Evolutionary conservation across 139 green algal genomes (phyloP), one percentile per base, ranked within the genome.

Genomic region (Micractinium sp.): DNA sequence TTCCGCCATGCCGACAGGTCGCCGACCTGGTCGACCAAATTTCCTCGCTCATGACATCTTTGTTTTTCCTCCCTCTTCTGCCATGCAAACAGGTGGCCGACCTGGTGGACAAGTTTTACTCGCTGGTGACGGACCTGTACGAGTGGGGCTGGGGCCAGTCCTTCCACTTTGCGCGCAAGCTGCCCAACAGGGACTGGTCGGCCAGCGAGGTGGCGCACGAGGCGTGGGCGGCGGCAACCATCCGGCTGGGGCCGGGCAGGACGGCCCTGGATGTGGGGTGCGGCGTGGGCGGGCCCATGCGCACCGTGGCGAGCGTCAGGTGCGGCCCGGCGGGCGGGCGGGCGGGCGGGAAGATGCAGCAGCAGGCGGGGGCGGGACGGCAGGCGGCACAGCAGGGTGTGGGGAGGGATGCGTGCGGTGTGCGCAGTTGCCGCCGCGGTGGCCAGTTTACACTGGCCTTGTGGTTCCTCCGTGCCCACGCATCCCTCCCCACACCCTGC

Each of bases 101-200:
- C 67, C 67, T 93, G 31, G 91, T 93, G 35, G 91, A 93, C 86
- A 93, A 91, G 69, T 93, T 93, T 56, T 93, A 93, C 88, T 91
- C 88, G 27, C 67, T 93, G 38, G 90, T 98, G 41, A 98, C 97
- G 18, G 98, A 99, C 92, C 97, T 99, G 81, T 99, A 99, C 92
- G 98, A 99, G 89, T 99, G 97, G 95, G 98, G 98, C 33, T 99
- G 98, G 98, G 97, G 98, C 56, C 94, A 98, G 91, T 96, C 89
- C 87, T 99, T 99, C 94, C 98, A 99, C 93, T 99, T 99, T 92
- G 97, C 96, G 0, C 97, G 97, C 67, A 93, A 94, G 88, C 94
- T 99, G 47, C 96, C 96, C 12, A 93, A 95, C 76, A 96, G 97
- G 90, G 88, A 91, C 89, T 94, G 92, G 90, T 53, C 86, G 47